These are phyloP conservation scores for Botrytis porri DNA, from an alignment of 2,329 filamentous ascomycete genomes.

Conservation along the genomic window DNA sequence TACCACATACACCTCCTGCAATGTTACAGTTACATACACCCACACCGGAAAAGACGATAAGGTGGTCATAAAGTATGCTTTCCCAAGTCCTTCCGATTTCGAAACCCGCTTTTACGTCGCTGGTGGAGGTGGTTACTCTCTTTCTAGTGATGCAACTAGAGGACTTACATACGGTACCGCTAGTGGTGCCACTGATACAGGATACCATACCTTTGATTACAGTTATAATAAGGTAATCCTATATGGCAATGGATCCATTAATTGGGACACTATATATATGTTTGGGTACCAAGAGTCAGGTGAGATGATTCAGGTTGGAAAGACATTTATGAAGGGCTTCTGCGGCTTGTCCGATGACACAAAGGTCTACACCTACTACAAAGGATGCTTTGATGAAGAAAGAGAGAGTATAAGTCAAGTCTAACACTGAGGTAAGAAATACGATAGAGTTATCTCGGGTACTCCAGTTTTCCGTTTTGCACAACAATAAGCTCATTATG, in stretches of 20 bases:
- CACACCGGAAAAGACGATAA: conserved; percentile 41
- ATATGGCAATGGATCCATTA: conserved; percentile 31
- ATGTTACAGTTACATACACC: conserved; percentile 46
- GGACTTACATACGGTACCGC: conserved; percentile 48
- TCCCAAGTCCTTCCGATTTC: conserved; percentile 44
- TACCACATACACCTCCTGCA: conserved; percentile 43
- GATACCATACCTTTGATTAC: conserved; percentile 48
- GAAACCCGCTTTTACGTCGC: conserved; percentile 46
- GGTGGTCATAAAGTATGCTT: conserved; percentile 42
- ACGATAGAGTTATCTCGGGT: conserved; percentile 46
- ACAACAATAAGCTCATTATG: conserved; percentile 44
- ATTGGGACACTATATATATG: conserved; percentile 40
- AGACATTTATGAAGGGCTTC: conserved; percentile 44
- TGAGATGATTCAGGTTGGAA: conserved; percentile 43
- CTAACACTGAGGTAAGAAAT: conserved; percentile 42
- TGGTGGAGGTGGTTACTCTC: conserved; percentile 47
- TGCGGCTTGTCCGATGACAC: conserved; percentile 36
- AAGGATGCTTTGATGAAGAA: conserved; percentile 48
- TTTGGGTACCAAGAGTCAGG: conserved; percentile 42
- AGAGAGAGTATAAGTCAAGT: conserved; percentile 48
- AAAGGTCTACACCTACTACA: conserved; percentile 27
- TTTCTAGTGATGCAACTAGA: conserved; percentile 39
- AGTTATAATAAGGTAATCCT: conserved; percentile 41
- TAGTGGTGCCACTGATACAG: conserved; percentile 49
- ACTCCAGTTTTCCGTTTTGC: conserved; percentile 48